Conservation (phyloP, 106 monocot species). For the Dendrobium officinale region DNA sequence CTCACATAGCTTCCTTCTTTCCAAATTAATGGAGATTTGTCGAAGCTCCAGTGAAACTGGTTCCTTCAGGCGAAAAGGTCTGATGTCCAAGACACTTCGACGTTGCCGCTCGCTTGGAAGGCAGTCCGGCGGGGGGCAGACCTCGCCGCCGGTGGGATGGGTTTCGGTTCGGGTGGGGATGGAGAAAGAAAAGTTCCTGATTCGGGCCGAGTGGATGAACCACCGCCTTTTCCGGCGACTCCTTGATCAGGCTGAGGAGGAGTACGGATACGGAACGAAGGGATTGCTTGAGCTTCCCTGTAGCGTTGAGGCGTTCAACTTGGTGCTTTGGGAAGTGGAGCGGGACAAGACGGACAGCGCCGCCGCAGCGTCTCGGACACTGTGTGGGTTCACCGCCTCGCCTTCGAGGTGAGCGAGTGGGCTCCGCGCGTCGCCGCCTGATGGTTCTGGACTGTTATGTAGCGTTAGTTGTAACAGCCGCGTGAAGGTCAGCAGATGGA, state of each 20-base stretch:
- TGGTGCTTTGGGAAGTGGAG: constrained; percentile 48
- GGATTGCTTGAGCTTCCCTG: constrained; percentile 51
- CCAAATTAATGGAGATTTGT: not conserved
- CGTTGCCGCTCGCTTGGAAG: not conserved
- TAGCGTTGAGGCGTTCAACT: constrained; percentile 25
- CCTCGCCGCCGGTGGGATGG: constrained; percentile 34
- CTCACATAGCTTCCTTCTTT: not conserved
- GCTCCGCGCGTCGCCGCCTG: not conserved
- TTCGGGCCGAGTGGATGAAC: constrained; percentile 41
- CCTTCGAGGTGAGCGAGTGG: not conserved
- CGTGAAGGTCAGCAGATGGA: no score
- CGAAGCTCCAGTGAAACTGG: not conserved
- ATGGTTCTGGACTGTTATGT: not conserved
- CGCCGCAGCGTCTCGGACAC: constrained; percentile 2
- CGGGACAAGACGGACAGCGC: constrained; percentile 8
- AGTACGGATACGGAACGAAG: constrained; percentile 32
- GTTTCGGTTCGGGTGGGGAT: constrained; percentile 50
- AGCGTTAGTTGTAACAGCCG: not conserved
- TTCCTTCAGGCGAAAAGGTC: not conserved
- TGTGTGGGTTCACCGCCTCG: constrained; percentile 8
- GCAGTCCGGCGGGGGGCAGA: not conserved
- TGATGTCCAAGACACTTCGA: not conserved
- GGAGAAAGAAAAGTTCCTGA: constrained; percentile 38
- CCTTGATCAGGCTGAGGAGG: constrained; percentile 52
- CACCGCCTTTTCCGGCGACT: constrained; percentile 50